phyloP scores from a whole-genome alignment of 2,329 filamentous ascomycete genomes.

The Colletotrichum agaves region DNA sequence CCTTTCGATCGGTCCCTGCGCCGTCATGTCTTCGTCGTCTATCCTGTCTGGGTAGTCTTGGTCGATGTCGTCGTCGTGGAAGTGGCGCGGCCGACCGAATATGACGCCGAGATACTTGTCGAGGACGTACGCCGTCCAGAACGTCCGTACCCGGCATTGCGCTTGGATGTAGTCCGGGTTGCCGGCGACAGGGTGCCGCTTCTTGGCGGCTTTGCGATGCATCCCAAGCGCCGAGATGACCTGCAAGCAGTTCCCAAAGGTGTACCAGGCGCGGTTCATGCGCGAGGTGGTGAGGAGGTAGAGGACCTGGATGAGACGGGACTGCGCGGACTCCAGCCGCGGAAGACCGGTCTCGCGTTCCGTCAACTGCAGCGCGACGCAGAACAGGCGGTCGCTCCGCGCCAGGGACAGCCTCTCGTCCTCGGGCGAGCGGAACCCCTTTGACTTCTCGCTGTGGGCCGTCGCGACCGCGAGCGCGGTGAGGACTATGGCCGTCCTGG shows the following conservation, averaged over 20 bases:
- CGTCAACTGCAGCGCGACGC: constrained; percentile 51
- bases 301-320: constrained; percentile 65
- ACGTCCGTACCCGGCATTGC: constrained; percentile 66
- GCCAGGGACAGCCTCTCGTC: constrained; percentile 42
- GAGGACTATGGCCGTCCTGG: constrained; percentile 59
- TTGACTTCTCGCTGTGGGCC: constrained; percentile 55
- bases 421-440: constrained; percentile 39
- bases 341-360: constrained; percentile 42
- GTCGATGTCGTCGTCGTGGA: constrained; percentile 73
- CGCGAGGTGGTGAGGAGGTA: constrained; percentile 69
- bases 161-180: constrained; percentile 55
- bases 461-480: constrained; percentile 60
- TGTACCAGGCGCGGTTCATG: constrained; percentile 70
- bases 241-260: constrained; percentile 67
- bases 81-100: constrained; percentile 68
- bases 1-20: constrained; percentile 42
- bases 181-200: constrained; percentile 28
- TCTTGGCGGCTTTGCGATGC: constrained; percentile 51
- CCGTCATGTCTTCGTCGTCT: constrained; percentile 67
- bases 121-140: constrained; percentile 71
- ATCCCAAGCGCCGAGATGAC: constrained; percentile 58
- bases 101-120: constrained; percentile 74
- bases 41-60: constrained; percentile 65
- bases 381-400: constrained; percentile 55
- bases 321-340: constrained; percentile 63